Percentiles rank a stretch among this genome's conserved stretches.
Evolutionary conservation across 1,139 yeast genomes (phyloP).

Genomic region (Pneumocystis wakefieldiae): DNA sequence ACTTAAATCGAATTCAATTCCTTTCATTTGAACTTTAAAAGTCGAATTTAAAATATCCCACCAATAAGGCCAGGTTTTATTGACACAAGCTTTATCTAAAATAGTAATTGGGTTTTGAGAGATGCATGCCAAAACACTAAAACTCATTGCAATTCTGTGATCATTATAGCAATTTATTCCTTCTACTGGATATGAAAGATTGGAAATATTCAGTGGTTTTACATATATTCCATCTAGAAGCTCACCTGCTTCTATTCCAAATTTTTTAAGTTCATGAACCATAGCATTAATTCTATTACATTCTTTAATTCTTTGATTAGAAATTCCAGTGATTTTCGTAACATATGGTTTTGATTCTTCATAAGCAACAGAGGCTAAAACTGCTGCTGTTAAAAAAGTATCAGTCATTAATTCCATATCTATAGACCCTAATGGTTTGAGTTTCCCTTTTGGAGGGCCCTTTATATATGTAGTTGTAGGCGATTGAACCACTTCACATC

Average conservation of each 20-base stretch:
- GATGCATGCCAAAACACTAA: slow-evolving; percentile 61
- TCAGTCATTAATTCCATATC: slow-evolving; percentile 99
- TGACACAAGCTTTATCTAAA: slow-evolving; percentile 80
- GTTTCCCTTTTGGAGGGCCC: slow-evolving; percentile 61
- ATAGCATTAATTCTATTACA: slow-evolving; percentile 93
- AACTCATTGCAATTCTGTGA: slow-evolving; percentile 97
- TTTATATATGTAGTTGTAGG: slow-evolving; percentile 76
- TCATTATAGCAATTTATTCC: slow-evolving; percentile 80
- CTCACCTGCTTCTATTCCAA: slow-evolving; percentile 63
- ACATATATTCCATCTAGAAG: slow-evolving; percentile 86
- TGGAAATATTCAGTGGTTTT: slow-evolving; percentile 34
- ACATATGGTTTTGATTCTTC: slow-evolving; percentile 28
- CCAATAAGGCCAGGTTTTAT: slow-evolving; percentile 99
- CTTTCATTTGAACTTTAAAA: slow-evolving; percentile 52
- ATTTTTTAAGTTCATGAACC: slow-evolving; percentile 74
- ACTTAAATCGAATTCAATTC: slow-evolving; percentile 35
- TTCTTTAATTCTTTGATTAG: slow-evolving; percentile 94
- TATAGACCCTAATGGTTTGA: slow-evolving; percentile 56
- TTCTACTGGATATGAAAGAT: slow-evolving; percentile 28
- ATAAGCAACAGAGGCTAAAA: slow-evolving; percentile 78
- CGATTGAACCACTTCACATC: slow-evolving; percentile 74
- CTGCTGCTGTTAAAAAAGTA: slow-evolving; percentile 92
- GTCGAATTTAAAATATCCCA: slow-evolving; percentile 78
- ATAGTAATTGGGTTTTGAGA: slow-evolving; percentile 45
- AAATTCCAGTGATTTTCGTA: slow-evolving; percentile 85